A percentile compares a stretch with the other conserved stretches of the same genome.
phyloP scores from a whole-genome alignment of 352 stramenopile species.

The Halophytophthora polymorphica region DNA sequence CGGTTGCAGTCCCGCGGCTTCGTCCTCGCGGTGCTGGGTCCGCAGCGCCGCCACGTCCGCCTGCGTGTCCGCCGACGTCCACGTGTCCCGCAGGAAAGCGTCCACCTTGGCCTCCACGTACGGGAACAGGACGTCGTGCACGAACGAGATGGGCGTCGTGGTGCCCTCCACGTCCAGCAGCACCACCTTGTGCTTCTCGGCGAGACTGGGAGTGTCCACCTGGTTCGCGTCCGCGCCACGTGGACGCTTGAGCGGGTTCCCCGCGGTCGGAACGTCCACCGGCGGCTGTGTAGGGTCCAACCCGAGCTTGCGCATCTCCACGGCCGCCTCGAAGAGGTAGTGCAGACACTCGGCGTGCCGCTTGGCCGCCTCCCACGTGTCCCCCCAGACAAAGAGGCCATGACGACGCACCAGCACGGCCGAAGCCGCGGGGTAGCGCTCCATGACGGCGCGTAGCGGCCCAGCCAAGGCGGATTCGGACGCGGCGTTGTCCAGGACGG shows the following conservation, averaged over 20 bases:
- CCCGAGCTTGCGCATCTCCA: constrained; percentile 88
- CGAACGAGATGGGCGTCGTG: constrained; percentile 95
- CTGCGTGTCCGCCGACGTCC: constrained; percentile 43
- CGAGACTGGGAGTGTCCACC: constrained; percentile 31
- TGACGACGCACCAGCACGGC: constrained; percentile 94
- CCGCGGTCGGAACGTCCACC: constrained; percentile 40
- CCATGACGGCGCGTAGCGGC: constrained; percentile 81
- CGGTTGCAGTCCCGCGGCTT: constrained; percentile 27
- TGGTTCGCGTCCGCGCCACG: constrained; percentile 19
- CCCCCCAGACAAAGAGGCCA: constrained; percentile 95
- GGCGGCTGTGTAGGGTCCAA: constrained; percentile 67
- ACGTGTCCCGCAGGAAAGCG: constrained; percentile 59
- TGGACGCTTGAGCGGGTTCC: constrained; percentile 39
- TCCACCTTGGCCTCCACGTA: constrained; percentile 75
- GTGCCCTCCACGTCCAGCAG: constrained; percentile 96
- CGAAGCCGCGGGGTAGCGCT: constrained; percentile 82
- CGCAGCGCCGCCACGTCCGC: constrained; percentile 44
- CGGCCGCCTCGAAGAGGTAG: constrained; percentile 93
- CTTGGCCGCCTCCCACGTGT: constrained; percentile 95
- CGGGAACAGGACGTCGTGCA: constrained; percentile 94
- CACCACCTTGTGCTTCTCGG: constrained; percentile 88
- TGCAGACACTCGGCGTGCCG: constrained; percentile 95
- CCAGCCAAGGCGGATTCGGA: constrained; percentile 91
- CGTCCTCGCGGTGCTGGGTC: constrained; percentile 43
- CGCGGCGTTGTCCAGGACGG: constrained; percentile 96